phyloP scores from a whole-genome alignment of 139 green algal species.

The Coelastrella sp. region DNA sequence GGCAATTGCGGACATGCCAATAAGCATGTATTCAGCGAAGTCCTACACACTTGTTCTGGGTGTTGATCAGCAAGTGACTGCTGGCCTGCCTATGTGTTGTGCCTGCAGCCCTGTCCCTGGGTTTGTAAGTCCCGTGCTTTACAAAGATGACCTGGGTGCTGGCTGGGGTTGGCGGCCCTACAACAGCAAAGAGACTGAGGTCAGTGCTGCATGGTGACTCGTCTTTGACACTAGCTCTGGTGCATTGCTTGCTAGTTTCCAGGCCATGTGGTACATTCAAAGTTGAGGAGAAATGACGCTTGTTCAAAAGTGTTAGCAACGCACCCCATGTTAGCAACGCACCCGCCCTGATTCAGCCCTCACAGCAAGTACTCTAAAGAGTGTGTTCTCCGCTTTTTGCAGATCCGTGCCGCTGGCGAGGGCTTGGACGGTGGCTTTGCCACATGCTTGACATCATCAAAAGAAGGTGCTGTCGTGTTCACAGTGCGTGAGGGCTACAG shows the following conservation, averaged over 20 bases:
- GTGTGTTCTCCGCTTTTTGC: too few species aligned
- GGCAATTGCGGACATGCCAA: too few species aligned
- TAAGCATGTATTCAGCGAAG: neutral
- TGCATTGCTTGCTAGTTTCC: too few species aligned
- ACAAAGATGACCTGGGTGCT: slow-evolving; percentile 44
- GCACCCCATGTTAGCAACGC: too few species aligned
- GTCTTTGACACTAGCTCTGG: neutral
- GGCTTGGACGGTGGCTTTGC: slow-evolving; percentile 47
- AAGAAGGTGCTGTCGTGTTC: slow-evolving; percentile 46
- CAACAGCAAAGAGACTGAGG: slow-evolving; percentile 44
- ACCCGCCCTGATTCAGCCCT: too few species aligned
- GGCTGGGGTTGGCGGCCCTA: slow-evolving; percentile 57
- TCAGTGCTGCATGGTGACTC: neutral
- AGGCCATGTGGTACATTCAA: too few species aligned
- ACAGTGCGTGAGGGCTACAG: neutral
- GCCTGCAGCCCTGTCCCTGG: slow-evolving; percentile 38
- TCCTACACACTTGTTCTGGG: neutral
- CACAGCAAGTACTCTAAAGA: too few species aligned
- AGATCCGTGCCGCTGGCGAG: slow-evolving; percentile 31
- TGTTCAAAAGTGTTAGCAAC: too few species aligned
- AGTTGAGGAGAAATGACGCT: too few species aligned
- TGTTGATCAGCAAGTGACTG: neutral
- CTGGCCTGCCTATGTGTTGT: neutral
- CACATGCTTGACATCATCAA: slow-evolving; percentile 48
- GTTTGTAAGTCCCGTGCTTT: slow-evolving; percentile 49